Base-by-base conservation (phyloP, 140 eudicot species). In the Ambrosia hybrid region DNA sequence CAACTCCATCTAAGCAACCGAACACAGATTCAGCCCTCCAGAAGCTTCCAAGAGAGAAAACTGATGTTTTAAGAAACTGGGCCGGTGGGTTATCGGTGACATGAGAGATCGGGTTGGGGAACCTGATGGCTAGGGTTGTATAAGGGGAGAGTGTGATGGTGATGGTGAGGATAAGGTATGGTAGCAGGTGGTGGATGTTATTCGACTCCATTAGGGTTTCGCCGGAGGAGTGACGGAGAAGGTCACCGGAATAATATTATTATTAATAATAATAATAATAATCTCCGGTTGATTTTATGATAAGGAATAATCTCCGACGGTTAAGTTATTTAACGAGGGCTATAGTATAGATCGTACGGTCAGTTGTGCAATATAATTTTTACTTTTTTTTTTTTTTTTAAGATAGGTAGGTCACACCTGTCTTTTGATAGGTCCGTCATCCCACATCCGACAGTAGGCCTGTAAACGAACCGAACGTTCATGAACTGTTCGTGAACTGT, bases 1-100 rank as follows among this genome's bases (percentile, higher is more conserved):
- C 94, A 84, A 93, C 97, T 57, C 99, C 99, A 71, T 93, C 81
- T 48, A 90, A 64, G 82, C 99, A 93, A 21, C 99, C 99, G 61
- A 93, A 90, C 67, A 87, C 91, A 3, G 96, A 83, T 76, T 93
- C 99, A 11, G 97, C 88, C 63, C 99, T 90, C 99, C 99, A 93
- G 78, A 93, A 93, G 86, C 99, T 93, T 67, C 99, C 99, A 3
- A 90, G 86, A 57, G 96, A 80, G 67, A 93, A 93, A 52, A 88
- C 87, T 5, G 94, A 91, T 0, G 86, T 82, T 75, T 78, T 82
- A 5, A 84, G 79, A 13, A 80, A 78, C 77, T 74, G 83, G 80
- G 75, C 79, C 8, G 83, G 57, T 2, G 76, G 60, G 36, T 48
- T 72, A 30, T 51, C 64, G 26, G 76, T 76, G 11, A 38, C 26